phyloP scores from a whole-genome alignment of 2,329 filamentous ascomycete species.

The Cadophora malorum region DNA sequence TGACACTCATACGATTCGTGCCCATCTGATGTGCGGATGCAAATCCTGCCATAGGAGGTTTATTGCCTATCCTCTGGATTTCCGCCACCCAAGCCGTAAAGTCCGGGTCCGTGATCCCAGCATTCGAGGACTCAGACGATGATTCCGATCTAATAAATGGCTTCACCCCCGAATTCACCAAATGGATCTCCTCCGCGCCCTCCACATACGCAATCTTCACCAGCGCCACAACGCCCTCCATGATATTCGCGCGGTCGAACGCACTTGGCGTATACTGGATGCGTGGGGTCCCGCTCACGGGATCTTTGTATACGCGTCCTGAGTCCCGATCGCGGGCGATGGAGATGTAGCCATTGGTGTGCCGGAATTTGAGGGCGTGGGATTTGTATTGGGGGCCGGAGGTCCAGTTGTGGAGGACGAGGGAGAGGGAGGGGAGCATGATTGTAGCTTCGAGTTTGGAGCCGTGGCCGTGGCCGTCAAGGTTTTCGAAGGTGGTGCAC shows the following conservation, averaged over 20 bases:
- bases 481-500: constrained; percentile 78
- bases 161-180: constrained; percentile 64
- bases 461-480: constrained; percentile 82
- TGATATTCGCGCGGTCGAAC: constrained; percentile 73
- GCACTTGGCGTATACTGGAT: constrained; percentile 74
- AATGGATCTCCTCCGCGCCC: constrained; percentile 81
- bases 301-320: constrained; percentile 77
- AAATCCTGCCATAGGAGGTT: constrained; percentile 60
- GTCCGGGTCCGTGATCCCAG: constrained; percentile 60
- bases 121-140: constrained; percentile 23
- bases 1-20: constrained; percentile 71
- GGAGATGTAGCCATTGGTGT: constrained; percentile 75
- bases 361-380: constrained; percentile 69
- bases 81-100: constrained; percentile 68
- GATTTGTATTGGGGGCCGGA: constrained; percentile 75
- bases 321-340: constrained; percentile 78
- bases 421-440: constrained; percentile 72
- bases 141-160: constrained; percentile 57
- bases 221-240: constrained; percentile 74
- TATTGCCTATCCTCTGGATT: constrained; percentile 56
- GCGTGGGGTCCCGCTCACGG: constrained; percentile 65
- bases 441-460: constrained; percentile 78
- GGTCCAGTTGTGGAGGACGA: constrained; percentile 71
- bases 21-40: constrained; percentile 84
- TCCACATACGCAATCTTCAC: constrained; percentile 79